Percentiles rank a stretch among this genome's conserved stretches.
phyloP scores from a whole-genome alignment of 345 rosid species.

The Cardamine resedifolia region DNA sequence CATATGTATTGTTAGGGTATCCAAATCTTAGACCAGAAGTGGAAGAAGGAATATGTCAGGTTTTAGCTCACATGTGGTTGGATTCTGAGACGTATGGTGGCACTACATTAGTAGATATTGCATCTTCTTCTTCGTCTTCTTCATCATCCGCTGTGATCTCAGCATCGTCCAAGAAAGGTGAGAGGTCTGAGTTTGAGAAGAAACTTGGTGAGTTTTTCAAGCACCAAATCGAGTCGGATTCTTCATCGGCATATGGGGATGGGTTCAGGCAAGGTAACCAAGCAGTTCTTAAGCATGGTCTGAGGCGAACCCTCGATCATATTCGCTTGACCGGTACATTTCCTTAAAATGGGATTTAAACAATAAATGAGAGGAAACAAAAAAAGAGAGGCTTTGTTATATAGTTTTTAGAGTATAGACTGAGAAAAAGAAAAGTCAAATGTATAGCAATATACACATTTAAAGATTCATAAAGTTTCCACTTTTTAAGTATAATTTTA shows the following conservation, averaged over 20 bases:
- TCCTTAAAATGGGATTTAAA: constrained; percentile 37
- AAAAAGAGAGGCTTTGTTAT: neutral
- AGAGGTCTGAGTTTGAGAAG: constrained; percentile 86
- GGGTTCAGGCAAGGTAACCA: constrained; percentile 78
- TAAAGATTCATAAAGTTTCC: constrained; percentile 15
- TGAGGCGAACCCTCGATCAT: constrained; percentile 83
- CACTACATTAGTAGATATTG: constrained; percentile 33
- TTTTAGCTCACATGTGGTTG: constrained; percentile 95
- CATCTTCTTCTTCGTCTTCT: constrained; percentile 64
- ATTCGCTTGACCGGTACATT: constrained; percentile 77
- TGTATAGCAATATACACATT: constrained; percentile 34
- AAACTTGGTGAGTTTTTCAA: constrained; percentile 82
- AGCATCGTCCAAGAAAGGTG: constrained; percentile 78
- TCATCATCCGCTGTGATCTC: constrained; percentile 50
- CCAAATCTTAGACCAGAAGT: constrained; percentile 86
- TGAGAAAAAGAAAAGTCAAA: neutral
- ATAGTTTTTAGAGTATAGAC: constrained; percentile 34
- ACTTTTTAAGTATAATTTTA: neutral
- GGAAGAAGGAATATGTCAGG: constrained; percentile 99
- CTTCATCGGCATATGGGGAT: constrained; percentile 82
- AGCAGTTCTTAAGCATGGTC: constrained; percentile 73
- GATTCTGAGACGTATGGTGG: constrained; percentile 74
- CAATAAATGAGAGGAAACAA: neutral
- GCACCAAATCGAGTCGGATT: constrained; percentile 84
- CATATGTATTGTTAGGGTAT: constrained; percentile 52